Conservation (phyloP, 78 protist genomes). For the Emiliania huxleyi region DNA sequence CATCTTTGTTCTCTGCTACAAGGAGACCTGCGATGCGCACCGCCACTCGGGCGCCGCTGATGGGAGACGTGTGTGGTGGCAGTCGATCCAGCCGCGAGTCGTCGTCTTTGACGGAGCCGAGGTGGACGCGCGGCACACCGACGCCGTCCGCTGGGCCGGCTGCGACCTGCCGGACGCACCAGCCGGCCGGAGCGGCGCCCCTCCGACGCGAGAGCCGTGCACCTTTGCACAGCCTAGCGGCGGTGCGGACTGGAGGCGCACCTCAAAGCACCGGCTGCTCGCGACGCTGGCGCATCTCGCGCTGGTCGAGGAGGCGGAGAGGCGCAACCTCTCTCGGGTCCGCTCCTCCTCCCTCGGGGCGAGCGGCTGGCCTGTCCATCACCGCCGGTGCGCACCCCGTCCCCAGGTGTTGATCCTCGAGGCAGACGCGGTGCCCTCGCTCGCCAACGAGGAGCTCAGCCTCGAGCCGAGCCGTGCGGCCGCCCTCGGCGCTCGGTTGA, state of each 20-base stretch:
- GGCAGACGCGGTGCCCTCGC: neutral
- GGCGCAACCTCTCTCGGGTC: neutral
- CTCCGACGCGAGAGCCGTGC: neutral
- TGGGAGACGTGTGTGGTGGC: neutral
- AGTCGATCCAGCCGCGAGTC: neutral
- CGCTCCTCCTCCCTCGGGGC: too few relatives aligned
- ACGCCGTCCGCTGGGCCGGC: neutral
- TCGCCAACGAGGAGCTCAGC: neutral
- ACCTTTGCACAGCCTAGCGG: neutral
- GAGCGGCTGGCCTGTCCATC: too few relatives aligned
- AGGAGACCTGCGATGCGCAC: neutral
- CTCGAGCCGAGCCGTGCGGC: neutral
- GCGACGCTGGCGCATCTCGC: neutral
- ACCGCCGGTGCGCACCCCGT: too few relatives aligned
- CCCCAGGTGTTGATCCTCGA: neutral
- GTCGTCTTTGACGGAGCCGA: neutral
- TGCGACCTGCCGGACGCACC: neutral
- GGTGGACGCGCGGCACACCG: neutral
- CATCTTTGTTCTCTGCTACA: neutral
- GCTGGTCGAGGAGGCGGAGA: neutral
- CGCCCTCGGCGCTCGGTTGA: neutral
- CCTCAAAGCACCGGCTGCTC: neutral
- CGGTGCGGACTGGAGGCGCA: neutral
- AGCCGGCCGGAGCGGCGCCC: neutral
- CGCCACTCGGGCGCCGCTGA: neutral